Conservation (phyloP, 192 early-diverging fungal genomes). For the Entomortierella parvispora region DNA sequence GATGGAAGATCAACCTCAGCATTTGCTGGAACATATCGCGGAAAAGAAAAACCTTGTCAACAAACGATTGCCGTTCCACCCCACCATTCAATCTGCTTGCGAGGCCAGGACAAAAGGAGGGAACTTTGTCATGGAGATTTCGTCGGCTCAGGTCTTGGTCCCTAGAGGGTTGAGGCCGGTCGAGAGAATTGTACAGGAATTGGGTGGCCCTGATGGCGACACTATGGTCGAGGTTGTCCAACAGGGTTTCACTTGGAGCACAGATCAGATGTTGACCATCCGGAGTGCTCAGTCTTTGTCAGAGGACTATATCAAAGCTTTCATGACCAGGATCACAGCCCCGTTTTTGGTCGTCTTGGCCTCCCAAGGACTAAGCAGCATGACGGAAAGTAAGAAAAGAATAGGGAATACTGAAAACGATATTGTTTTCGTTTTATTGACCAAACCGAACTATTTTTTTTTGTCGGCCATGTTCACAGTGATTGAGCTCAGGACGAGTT, state of each 20-base stretch:
- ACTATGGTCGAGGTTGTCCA: not conserved
- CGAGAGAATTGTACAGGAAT: constrained; percentile 17
- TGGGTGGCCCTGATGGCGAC: not conserved
- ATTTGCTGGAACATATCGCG: constrained; percentile 29
- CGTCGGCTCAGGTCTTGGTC: constrained; percentile 25
- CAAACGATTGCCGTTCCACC: constrained; percentile 37
- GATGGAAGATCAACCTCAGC: constrained; percentile 37
- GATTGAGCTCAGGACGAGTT: constrained; percentile 5
- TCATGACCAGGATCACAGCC: constrained; percentile 30
- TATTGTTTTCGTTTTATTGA: not conserved
- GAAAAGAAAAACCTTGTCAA: constrained; percentile 27
- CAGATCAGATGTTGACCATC: constrained; percentile 38
- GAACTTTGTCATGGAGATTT: constrained; percentile 7
- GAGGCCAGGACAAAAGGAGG: constrained; percentile 28
- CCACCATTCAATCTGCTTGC: constrained; percentile 38
- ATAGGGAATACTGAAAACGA: not conserved
- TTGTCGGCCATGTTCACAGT: not conserved
- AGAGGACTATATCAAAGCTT: constrained; percentile 26
- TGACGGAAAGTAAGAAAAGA: constrained; percentile 9
- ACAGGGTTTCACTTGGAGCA: constrained; percentile 48
- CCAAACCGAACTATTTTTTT: not conserved
- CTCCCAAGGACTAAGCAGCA: constrained; percentile 4
- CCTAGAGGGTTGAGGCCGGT: constrained; percentile 23
- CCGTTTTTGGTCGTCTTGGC: constrained; percentile 34
- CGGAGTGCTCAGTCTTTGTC: constrained; percentile 40